Conservation (phyloP, 2,329 filamentous ascomycete species). For the Cladophialophora exuberans region DNA sequence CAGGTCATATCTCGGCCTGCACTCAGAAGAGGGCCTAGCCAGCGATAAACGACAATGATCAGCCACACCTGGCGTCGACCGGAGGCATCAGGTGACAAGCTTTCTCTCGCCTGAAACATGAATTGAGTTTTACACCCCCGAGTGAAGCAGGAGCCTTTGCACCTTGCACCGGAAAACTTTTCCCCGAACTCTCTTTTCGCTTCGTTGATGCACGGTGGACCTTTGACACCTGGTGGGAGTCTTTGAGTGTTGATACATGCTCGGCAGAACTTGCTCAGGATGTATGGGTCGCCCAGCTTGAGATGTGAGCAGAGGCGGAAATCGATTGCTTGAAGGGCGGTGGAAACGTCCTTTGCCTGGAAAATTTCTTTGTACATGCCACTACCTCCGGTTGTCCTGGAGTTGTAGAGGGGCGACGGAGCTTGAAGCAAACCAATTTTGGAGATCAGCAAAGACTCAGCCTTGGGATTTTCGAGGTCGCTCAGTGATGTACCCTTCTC, state of each 20-base stretch:
- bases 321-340: constrained; percentile 31
- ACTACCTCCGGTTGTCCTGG: constrained; percentile 28
- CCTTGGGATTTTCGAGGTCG: constrained; percentile 30
- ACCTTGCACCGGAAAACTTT: constrained; percentile 24
- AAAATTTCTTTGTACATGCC: constrained; percentile 35
- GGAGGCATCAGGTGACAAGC: constrained; percentile 31
- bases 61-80: constrained; percentile 34
- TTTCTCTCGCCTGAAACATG: constrained; percentile 35
- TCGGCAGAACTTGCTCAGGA: constrained; percentile 34
- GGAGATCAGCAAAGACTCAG: constrained; percentile 32
- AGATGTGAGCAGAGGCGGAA: constrained; percentile 33
- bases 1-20: constrained; percentile 24
- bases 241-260: constrained; percentile 34
- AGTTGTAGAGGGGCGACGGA: constrained; percentile 30
- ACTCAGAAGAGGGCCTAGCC: constrained; percentile 32
- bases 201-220: constrained; percentile 33
- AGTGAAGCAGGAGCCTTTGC: constrained; percentile 33
- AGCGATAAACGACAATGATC: constrained; percentile 34
- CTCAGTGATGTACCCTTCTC: constrained; percentile 31
- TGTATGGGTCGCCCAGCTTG: constrained; percentile 32
- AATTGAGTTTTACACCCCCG: constrained; percentile 34
- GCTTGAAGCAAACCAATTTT: constrained; percentile 33
- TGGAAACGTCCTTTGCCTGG: constrained; percentile 31
- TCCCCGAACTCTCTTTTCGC: constrained; percentile 28
- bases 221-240: constrained; percentile 32